Conservation (phyloP, 2,329 filamentous ascomycete species). For the Cercospora zeina region DNA sequence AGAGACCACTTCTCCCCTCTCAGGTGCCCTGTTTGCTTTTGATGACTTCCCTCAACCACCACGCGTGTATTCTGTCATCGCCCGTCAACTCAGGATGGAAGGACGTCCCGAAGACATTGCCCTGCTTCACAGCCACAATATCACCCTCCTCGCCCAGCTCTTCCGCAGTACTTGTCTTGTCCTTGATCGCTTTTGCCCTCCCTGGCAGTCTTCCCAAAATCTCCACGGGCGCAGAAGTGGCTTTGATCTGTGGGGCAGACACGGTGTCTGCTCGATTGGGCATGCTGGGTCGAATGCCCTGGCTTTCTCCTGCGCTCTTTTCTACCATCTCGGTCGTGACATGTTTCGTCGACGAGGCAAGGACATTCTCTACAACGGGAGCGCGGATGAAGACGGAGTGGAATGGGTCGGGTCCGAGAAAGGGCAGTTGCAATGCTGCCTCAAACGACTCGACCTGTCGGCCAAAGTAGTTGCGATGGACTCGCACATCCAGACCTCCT, state of each 20-base stretch:
- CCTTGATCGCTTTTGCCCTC: constrained; percentile 51
- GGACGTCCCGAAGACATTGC: constrained; percentile 89
- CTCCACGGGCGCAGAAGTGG: constrained; percentile 55
- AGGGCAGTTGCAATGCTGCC: constrained; percentile 66
- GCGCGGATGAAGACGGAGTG: constrained; percentile 90
- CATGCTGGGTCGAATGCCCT: constrained; percentile 11
- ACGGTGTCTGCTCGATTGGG: constrained; percentile 50
- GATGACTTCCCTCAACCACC: constrained; percentile 80
- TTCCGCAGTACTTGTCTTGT: constrained; percentile 50
- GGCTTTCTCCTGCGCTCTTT: constrained; percentile 23
- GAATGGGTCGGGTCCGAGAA: constrained; percentile 64
- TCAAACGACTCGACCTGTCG: constrained; percentile 91
- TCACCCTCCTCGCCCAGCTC: constrained; percentile 60
- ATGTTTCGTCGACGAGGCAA: constrained; percentile 44
- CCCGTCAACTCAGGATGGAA: constrained; percentile 93
- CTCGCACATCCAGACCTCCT: constrained; percentile 83
- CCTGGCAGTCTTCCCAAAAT: constrained; percentile 60
- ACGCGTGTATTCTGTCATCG: constrained; percentile 83
- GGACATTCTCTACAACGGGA: constrained; percentile 82
- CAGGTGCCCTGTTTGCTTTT: constrained; percentile 17
- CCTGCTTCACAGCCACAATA: constrained; percentile 85
- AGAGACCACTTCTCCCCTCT: background rate
- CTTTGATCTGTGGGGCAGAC: constrained; percentile 57
- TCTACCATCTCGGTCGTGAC: constrained; percentile 15
- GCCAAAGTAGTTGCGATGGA: constrained; percentile 93